Base-by-base conservation (phyloP, 169 alveolate species). In the Besnoitia besnoiti region DNA sequence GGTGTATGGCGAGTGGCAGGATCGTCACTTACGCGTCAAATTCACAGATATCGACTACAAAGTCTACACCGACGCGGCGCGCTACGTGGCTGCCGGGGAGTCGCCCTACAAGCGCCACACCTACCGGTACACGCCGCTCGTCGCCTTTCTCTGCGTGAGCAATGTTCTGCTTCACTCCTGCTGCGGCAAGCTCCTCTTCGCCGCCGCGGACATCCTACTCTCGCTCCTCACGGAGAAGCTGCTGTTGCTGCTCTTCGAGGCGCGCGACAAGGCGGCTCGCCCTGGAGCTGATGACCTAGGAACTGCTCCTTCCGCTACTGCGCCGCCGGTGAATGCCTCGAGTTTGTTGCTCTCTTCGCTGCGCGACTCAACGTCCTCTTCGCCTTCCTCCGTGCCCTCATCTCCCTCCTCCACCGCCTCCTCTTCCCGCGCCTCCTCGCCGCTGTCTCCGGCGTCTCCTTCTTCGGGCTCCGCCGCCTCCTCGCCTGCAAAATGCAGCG, bases 31-130 rank as follows among this genome's bases (percentile, higher is more conserved):
- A 50, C 87, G 82, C 19, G 97, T 98, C 82, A 98, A 98, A 95
- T 99, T 97, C 96, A 98, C 99, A 61, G 99, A 99, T 94, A 96
- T 98, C 75, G 99, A 99, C 96, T 99, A 99, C 95, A 88, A 96
- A 90, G 99, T 98, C 39, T 98, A 96, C 94, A 95, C 99, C 40
- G 99, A 99, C 95, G 99, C 99, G 47, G 99, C 99, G 35, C 94
- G 95, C 46, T 97, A 97, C 94, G 98, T 98, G 27, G 93, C 96
- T 33, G 94, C 96, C 50, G 99, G 99, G 40, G 97, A 97, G 61
- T 98, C 99, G 24, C 99, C 99, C 21, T 99, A 98, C 95, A 96
- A 96, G 59, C 96, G 99, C 85, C 99, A 98, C 89, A 99, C 99
- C 7, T 99, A 99, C 95, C 96, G 99, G 91, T 99, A 99, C 95